A percentile compares a stretch with the other conserved stretches of the same genome.
Conservation (phyloP, 768 basidiomycete species). For the Hypholoma sublateritium region DNA sequence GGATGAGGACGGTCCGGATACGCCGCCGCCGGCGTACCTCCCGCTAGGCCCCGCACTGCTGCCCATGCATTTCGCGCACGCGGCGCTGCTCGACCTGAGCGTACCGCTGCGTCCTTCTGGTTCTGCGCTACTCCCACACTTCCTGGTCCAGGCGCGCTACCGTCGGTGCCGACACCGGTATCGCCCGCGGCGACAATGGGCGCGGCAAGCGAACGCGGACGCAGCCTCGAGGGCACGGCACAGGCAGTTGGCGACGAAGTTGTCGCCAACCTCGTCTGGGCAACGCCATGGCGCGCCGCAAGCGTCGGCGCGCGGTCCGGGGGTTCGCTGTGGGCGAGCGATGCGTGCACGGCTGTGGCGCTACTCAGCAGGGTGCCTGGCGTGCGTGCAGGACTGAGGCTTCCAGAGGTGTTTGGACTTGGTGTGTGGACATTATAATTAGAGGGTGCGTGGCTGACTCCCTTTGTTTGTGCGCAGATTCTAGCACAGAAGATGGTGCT, state of each 20-base stretch:
- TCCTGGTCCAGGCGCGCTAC: constrained; percentile 6
- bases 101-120: constrained; percentile 61
- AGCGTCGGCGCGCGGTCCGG: constrained; percentile 20
- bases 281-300: constrained; percentile 60
- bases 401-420: constrained; percentile 44
- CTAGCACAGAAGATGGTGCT: neutral
- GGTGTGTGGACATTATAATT: constrained; percentile 22
- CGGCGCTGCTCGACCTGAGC: constrained; percentile 59
- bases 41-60: constrained; percentile 71
- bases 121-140: constrained; percentile 41
- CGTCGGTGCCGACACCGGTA: constrained; percentile 75
- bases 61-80: constrained; percentile 67
- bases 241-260: constrained; percentile 63
- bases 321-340: constrained; percentile 55
- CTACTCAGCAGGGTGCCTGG: constrained; percentile 40
- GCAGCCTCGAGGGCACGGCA: constrained; percentile 67
- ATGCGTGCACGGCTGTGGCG: constrained; percentile 44
- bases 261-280: constrained; percentile 73
- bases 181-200: constrained; percentile 76
- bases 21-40: constrained; percentile 70
- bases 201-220: constrained; percentile 61
- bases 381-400: constrained; percentile 40
- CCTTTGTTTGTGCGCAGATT: neutral
- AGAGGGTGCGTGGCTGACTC: neutral
- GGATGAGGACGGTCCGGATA: constrained; percentile 35